A percentile compares a stretch with the other conserved stretches of the same genome.
Conservation (phyloP, 192 early-diverging fungal species). For the Phlyctochytrium bullatum region DNA sequence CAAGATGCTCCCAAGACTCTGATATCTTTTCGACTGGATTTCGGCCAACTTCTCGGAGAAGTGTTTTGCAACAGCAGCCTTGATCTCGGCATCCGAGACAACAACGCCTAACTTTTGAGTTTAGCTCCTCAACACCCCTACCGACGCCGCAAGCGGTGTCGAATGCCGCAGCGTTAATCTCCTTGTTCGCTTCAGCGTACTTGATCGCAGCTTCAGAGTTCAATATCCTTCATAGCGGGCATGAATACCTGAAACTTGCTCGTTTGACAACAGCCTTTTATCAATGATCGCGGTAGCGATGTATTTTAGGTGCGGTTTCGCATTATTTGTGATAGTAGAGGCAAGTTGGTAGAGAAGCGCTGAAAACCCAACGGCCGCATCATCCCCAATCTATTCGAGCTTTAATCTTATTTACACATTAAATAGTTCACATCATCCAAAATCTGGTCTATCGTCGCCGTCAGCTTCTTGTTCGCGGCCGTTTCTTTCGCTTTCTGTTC, state of each 20-base stretch:
- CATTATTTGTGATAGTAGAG: conserved; percentile 77
- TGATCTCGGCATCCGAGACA: conserved; percentile 77
- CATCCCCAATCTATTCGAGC: neutral
- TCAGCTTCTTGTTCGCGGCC: conserved; percentile 93
- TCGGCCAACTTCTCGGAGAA: conserved; percentile 66
- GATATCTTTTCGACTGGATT: conserved; percentile 83
- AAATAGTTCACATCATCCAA: conserved; percentile 57
- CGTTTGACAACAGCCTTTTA: conserved; percentile 63
- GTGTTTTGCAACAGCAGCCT: conserved; percentile 57
- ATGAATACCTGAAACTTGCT: conserved; percentile 78
- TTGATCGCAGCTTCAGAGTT: conserved; percentile 79
- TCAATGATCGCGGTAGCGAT: conserved; percentile 75
- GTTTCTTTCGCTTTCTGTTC: conserved; percentile 93
- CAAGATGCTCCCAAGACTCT: conserved; percentile 72
- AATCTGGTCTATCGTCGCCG: conserved; percentile 68
- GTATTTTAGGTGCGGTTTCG: conserved; percentile 70
- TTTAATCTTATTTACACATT: neutral
- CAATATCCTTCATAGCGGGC: neutral
- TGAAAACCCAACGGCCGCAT: conserved; percentile 54
- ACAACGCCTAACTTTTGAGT: conserved; percentile 63
- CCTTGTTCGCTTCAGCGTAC: conserved; percentile 61
- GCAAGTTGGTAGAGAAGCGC: conserved; percentile 85
- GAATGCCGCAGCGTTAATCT: conserved; percentile 65
- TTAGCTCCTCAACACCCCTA: conserved; percentile 35
- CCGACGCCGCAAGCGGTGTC: conserved; percentile 90